Base-by-base conservation (phyloP, 2,329 filamentous ascomycete species). In the Diaporthe ilicicola region DNA sequence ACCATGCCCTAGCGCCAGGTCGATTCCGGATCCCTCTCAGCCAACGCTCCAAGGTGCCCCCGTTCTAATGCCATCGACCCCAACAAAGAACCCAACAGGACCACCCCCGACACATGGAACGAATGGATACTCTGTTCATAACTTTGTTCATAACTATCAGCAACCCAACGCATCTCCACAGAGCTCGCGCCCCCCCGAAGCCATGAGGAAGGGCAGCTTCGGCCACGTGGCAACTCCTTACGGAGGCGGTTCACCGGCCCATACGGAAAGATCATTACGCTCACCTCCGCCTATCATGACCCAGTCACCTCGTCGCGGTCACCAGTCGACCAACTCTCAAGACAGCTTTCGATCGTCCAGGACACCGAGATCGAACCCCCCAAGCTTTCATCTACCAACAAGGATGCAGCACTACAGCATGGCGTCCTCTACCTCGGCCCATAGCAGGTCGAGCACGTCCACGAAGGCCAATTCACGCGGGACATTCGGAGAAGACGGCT, bases 361-460 rank as follows among this genome's bases (percentile, higher is more conserved):
- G 8, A 65, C 48, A 27, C 50, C 59, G 29, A 64, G 68, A 10
- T 70, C 70, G 9, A 56, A 29, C n/a, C 42, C 71, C 19, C 56
- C 71, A 32, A 70, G 22, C 48, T 70, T 70, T 27, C 71, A 70
- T 17, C 68, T 72, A 8, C 71, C 71, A 8, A 70, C 39, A 9
- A 37, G 68, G 19, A 15, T 53, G 15, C 54, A 72, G 5, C 67
- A 70, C 46, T 64, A 70, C 19, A 67, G 62, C 39, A 51, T 44
- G n/a, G 44, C 46, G 1, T 70, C 71, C 19, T 34, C 48, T 15
- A 22, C 42, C 34, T 70, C 68, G 8, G 68, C 24, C 39, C 29
- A 55, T 3, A 68, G 65, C 65, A 59, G 53, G 24, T 53, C 64
- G 8, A 67, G 64, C 64, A 42, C 34, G 12, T 50, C 51, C 6